phyloP scores from a whole-genome alignment of 441 rosid species.

The Jatropha podagrica region DNA sequence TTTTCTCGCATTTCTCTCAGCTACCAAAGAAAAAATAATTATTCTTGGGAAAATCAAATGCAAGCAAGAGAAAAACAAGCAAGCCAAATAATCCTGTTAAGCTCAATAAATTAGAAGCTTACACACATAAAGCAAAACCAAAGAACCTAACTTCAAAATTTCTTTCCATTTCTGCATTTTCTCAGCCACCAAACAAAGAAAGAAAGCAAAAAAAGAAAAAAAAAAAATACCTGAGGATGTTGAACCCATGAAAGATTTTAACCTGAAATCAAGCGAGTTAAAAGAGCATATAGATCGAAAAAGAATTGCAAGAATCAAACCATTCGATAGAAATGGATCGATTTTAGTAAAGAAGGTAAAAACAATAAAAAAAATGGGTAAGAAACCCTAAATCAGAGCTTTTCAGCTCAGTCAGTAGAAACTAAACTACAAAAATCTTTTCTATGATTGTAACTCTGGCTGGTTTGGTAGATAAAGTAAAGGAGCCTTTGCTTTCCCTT shows the following conservation, averaged over 20 bases:
- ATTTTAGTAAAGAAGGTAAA: background rate
- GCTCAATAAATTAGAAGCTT: constrained; percentile 1
- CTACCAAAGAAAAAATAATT: constrained; percentile 1
- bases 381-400: constrained; percentile 28
- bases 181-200: constrained; percentile 15
- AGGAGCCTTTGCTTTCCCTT: constrained; percentile 18
- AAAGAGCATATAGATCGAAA: background rate
- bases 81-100: background rate
- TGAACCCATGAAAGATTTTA: constrained; percentile 37
- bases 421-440: background rate
- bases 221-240: constrained; percentile 41
- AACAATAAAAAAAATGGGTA: background rate
- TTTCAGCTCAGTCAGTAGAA: constrained; percentile 16
- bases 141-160: background rate
- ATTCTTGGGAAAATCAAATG: background rate
- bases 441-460: constrained; percentile 19
- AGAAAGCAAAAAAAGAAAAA: background rate
- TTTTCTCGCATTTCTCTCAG: constrained; percentile 9
- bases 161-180: constrained; percentile 8
- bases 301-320: background rate
- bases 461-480: constrained; percentile 26
- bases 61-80: background rate
- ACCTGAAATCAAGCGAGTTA: background rate
- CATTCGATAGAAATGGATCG: constrained; percentile 5
- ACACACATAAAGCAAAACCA: background rate